Evolutionary conservation across 306 rosid genomes (phyloP).

Genomic region (Quercus berberidifolia): DNA sequence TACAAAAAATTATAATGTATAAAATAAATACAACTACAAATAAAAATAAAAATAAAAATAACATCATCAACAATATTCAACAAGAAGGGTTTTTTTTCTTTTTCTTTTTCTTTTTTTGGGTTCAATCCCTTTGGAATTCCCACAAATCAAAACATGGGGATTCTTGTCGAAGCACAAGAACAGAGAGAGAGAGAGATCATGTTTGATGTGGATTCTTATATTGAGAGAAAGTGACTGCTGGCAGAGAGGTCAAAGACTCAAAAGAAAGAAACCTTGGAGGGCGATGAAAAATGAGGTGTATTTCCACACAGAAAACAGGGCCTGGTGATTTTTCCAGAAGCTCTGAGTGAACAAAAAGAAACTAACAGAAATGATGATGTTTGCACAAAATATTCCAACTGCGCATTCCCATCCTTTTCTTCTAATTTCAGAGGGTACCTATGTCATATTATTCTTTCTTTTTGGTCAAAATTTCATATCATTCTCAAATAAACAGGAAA

Average conservation of each 20-base stretch:
- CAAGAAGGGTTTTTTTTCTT: neutral
- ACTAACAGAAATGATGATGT: slow-evolving; percentile 11
- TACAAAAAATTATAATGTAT: too few relatives aligned
- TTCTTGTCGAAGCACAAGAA: neutral
- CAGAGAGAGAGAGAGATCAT: neutral
- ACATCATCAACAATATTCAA: too few relatives aligned
- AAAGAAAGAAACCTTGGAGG: slow-evolving; percentile 19
- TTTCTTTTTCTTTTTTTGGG: neutral
- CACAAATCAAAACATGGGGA: neutral
- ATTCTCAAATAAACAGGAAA: neutral
- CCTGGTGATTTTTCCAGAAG: neutral
- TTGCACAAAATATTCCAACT: slow-evolving; percentile 13
- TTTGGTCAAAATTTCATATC: neutral
- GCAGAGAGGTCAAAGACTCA: slow-evolving; percentile 15
- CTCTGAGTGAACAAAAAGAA: slow-evolving; percentile 10
- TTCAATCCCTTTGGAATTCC: neutral
- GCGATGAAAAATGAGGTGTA: slow-evolving; percentile 32
- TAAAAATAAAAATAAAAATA: too few relatives aligned
- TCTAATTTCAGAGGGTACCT: neutral
- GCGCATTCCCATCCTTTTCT: slow-evolving; percentile 16
- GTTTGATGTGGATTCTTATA: slow-evolving; percentile 11
- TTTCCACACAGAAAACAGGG: neutral
- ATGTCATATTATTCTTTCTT: neutral
- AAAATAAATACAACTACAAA: too few relatives aligned
- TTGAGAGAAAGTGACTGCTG: slow-evolving; percentile 28